Conservation (phyloP, 148 eudicot species). For the Fallopia convolvulus region DNA sequence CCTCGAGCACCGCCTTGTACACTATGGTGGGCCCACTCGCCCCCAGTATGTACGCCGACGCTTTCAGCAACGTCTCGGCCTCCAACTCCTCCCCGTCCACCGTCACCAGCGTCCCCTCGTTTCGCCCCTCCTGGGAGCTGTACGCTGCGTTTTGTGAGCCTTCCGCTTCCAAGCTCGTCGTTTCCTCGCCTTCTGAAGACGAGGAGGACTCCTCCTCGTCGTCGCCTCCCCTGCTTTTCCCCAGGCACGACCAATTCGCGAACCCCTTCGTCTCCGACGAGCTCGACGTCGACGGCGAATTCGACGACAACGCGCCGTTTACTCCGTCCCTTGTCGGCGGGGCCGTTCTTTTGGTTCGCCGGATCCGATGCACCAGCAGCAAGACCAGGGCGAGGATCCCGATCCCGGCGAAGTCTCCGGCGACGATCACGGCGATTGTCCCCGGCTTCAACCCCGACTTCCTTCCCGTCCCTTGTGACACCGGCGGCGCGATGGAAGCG, state of each 20-base stretch:
- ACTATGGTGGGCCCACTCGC: conserved; percentile 74
- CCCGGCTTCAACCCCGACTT: conserved; percentile 23
- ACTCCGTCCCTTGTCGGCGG: background rate
- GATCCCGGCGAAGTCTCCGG: conserved; percentile 53
- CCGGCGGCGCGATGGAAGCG: background rate
- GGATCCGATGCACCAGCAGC: conserved; percentile 23
- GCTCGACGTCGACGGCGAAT: conserved; percentile 34
- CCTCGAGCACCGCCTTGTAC: conserved; percentile 85
- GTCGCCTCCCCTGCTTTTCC: conserved; percentile 28
- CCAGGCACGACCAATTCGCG: conserved; percentile 52
- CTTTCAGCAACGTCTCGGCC: conserved; percentile 67
- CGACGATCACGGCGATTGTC: conserved; percentile 58
- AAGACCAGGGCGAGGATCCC: conserved; percentile 34
- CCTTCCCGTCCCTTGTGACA: background rate
- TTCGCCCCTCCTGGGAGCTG: background rate
- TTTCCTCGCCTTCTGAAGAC: conserved; percentile 23
- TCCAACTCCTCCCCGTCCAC: conserved; percentile 65
- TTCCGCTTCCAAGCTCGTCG: conserved; percentile 14
- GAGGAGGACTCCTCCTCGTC: conserved; percentile 18
- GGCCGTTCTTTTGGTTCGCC: conserved; percentile 19
- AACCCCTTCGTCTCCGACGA: conserved; percentile 51
- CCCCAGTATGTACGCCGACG: conserved; percentile 81
- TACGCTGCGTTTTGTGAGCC: conserved; percentile 9
- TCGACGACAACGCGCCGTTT: conserved; percentile 20
- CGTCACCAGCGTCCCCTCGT: conserved; percentile 52